phyloP scores from a whole-genome alignment of 2,329 filamentous ascomycete genomes.

The Alternaria arbusti region DNA sequence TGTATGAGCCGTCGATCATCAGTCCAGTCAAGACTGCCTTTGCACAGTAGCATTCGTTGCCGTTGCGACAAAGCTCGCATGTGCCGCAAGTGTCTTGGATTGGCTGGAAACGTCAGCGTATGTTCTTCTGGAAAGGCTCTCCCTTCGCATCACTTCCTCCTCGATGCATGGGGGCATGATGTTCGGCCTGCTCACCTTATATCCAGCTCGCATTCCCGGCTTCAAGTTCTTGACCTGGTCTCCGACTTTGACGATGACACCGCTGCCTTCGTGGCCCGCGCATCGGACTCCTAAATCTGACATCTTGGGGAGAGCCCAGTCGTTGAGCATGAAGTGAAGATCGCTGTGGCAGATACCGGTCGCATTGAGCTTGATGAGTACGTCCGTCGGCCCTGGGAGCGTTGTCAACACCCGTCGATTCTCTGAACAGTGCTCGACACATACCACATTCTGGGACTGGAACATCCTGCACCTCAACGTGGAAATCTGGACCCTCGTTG shows the following conservation, averaged over 20 bases:
- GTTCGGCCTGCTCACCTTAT: conserved; percentile 35
- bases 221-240: conserved; percentile 59
- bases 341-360: conserved; percentile 66
- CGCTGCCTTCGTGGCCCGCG: conserved; percentile 64
- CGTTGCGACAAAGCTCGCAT: conserved; percentile 58
- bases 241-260: conserved; percentile 64
- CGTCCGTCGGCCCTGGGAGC: conserved; percentile 57
- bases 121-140: background rate
- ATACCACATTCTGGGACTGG: conserved; percentile 57
- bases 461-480: conserved; percentile 55
- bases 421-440: background rate
- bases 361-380: conserved; percentile 63
- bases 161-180: background rate
- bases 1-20: conserved; percentile 57
- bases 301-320: conserved; percentile 54
- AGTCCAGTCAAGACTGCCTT: conserved; percentile 57
- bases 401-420: conserved; percentile 2
- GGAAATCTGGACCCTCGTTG: conserved; percentile 59
- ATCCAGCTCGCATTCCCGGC: conserved; percentile 44
- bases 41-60: conserved; percentile 61
- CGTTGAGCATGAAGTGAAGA: conserved; percentile 63
- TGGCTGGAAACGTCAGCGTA: conserved; percentile 21
- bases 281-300: conserved; percentile 52
- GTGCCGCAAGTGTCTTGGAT: conserved; percentile 42
- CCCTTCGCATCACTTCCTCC: background rate